These are phyloP conservation scores for Calonectria pteridis DNA, from an alignment of 2,329 filamentous ascomycete genomes.

Conservation along the genomic window DNA sequence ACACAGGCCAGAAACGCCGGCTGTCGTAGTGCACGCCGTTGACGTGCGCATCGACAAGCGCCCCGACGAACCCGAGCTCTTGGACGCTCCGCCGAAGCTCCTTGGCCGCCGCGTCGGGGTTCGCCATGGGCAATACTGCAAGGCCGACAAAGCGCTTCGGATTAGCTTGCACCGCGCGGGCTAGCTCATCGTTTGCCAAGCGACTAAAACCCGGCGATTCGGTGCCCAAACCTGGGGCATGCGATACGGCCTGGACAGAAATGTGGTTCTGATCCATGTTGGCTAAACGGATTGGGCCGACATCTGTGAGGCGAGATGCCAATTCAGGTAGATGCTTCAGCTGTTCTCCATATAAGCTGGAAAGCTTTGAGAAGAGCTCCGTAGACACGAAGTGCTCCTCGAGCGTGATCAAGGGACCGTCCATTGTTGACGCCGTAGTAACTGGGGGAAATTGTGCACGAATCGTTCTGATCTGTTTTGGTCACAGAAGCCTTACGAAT, in stretches of 20 bases:
- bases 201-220: conserved; percentile 4
- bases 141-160: conserved; percentile 45
- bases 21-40: conserved; percentile 48
- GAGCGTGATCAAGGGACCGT: conserved; percentile 21
- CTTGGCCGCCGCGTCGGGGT: conserved; percentile 43
- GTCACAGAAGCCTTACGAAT: no score
- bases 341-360: conserved; percentile 13
- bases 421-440: not conserved
- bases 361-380: conserved; percentile 11
- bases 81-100: conserved; percentile 48
- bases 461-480: no score
- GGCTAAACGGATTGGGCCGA: conserved; percentile 10
- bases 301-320: conserved; percentile 13
- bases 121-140: conserved; percentile 45
- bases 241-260: conserved; percentile 23
- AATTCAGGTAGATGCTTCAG: conserved; percentile 18
- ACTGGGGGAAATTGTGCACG: not conserved
- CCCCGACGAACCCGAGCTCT: conserved; percentile 49
- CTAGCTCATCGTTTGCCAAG: conserved; percentile 19
- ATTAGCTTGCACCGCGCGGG: not conserved
- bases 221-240: conserved; percentile 17
- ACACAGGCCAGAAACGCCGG: conserved; percentile 41
- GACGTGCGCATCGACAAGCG: conserved; percentile 46
- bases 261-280: conserved; percentile 21
- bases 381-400: conserved; percentile 27